Evolutionary conservation across 495 filamentous ascomycete species (phyloP).

Genomic region (Saxophila tyrrhenica): DNA sequence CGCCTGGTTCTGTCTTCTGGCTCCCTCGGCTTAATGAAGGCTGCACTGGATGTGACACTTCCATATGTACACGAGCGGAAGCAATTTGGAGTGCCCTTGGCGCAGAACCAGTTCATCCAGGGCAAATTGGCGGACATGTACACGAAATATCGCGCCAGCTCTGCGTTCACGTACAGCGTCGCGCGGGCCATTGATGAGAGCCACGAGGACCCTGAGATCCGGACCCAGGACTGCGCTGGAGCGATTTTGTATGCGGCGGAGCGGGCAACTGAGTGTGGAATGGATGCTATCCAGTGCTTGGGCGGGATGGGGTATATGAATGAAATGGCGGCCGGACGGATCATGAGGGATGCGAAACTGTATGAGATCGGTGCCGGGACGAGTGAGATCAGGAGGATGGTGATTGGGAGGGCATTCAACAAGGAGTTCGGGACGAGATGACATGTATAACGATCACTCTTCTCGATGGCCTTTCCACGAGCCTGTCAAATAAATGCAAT

Average conservation of each 20-base stretch:
- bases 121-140: slow-evolving; percentile 96
- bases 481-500: too few relatives aligned
- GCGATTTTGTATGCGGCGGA: slow-evolving; percentile 92
- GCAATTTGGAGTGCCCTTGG: slow-evolving; percentile 82
- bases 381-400: slow-evolving; percentile 85
- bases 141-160: slow-evolving; percentile 72
- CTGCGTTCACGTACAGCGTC: slow-evolving; percentile 47
- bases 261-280: slow-evolving; percentile 73
- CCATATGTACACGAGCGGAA: slow-evolving; percentile 83
- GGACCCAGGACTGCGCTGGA: slow-evolving; percentile 88
- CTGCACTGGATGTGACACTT: slow-evolving; percentile 71
- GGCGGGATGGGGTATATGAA: slow-evolving; percentile 95
- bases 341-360: slow-evolving; percentile 77
- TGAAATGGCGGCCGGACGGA: slow-evolving; percentile 78
- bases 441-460: too few relatives aligned
- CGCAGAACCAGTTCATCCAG: slow-evolving; percentile 87
- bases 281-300: slow-evolving; percentile 89
- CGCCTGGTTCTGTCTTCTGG: slow-evolving; percentile 86
- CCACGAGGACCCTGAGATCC: slow-evolving; percentile 35
- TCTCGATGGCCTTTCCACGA: too few relatives aligned
- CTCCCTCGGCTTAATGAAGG: slow-evolving; percentile 90
- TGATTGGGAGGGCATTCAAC: slow-evolving; percentile 90
- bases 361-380: slow-evolving; percentile 98
- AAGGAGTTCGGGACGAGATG: slow-evolving; percentile 54
- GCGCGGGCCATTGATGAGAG: slow-evolving; percentile 34